Evolutionary conservation across 2,329 filamentous ascomycete species (phyloP).

Genomic region (Trichoderma sp.): DNA sequence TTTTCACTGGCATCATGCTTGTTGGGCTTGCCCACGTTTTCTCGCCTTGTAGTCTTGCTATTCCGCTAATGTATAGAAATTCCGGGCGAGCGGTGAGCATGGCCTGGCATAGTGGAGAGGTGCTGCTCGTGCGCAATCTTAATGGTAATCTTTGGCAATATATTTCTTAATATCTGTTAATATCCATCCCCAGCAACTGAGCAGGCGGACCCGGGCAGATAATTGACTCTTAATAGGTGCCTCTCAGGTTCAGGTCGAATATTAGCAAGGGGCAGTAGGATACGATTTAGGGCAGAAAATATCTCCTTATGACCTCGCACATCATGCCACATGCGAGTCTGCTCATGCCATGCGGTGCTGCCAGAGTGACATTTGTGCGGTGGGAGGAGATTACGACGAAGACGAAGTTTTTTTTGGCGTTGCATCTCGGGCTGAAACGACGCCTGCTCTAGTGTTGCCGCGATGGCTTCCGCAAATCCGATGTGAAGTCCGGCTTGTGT

Average conservation of each 20-base stretch:
- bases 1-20: neutral
- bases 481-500: neutral
- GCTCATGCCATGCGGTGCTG: neutral
- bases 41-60: neutral
- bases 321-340: constrained; percentile 2
- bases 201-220: constrained; percentile 5
- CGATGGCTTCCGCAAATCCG: constrained; percentile 1
- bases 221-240: constrained; percentile 1
- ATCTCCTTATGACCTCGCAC: neutral
- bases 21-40: neutral
- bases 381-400: neutral
- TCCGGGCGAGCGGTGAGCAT: neutral
- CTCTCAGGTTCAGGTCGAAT: constrained; percentile 17
- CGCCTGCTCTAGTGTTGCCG: neutral
- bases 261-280: constrained; percentile 1
- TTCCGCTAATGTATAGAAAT: neutral
- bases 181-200: constrained; percentile 9
- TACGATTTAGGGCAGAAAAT: neutral
- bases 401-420: neutral
- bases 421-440: neutral
- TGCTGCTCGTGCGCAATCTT: neutral
- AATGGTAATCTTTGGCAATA: constrained; percentile 10
- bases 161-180: constrained; percentile 16
- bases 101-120: neutral
- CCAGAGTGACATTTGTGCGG: neutral